Evolutionary conservation across 108 stramenopile genomes (phyloP), one percentile per base, ranked within the genome.

Genomic region (Skeletonema grethae): DNA sequence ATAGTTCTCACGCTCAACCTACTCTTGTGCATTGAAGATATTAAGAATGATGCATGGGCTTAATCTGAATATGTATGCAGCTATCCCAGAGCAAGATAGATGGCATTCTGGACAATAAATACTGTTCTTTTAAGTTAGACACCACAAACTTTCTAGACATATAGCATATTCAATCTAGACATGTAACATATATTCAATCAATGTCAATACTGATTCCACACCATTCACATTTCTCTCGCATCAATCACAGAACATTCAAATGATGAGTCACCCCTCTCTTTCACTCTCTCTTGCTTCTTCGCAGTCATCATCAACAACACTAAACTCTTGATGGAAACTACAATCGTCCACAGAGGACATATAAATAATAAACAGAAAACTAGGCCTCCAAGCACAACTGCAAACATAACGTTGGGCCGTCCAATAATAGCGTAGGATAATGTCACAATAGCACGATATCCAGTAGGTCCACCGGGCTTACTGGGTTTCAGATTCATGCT

Each of bases 401-500:
- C 59, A 18, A 63, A 30, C 78, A 79, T 79, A 2, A 79, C 71
- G 38, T 70, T 71, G 5, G 78, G 78, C 31, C 78, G 31, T 24
- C 78, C 78, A 29, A 79, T 50, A 24, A 79, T 38, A 31, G 78
- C 78, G 50, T 71, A 71, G 43, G 72, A 24, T 22, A 79, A 41
- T 28, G 78, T 82, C 65, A 72, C 77, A 29, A 82, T 69, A 30
- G 81, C 81, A 11, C 76, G 70, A 28, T 57, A 31, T 29, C 84
- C 84, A 22, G 80, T 82, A n/a, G 84, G 84, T 16, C 84, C 84
- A n/a, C 84, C 84, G 2, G 84, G 84, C 57, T 81, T 80, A 30
- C 43, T 57, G 6, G 84, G 80, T 58, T 80, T 78, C 15, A 85
- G 53, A 38, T 85, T 62, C 80, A 82, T 78, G 24, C 57, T 80